phyloP scores from a whole-genome alignment of 176 grass and related monocot species.

The Chrysopogon serrulatus region DNA sequence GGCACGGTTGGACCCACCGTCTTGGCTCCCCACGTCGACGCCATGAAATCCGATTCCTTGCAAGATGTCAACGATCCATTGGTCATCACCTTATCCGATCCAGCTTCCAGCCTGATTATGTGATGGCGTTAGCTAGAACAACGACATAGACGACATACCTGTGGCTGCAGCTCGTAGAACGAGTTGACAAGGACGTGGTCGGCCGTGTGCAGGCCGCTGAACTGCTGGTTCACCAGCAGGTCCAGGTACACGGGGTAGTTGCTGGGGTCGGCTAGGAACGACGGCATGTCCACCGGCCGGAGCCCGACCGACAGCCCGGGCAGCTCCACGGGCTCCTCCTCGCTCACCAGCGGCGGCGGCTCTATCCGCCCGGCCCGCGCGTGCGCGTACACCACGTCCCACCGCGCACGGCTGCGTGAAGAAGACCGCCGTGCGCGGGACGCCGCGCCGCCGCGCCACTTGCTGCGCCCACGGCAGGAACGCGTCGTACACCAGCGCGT shows the following conservation, averaged over 20 bases:
- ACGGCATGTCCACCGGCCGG: constrained; percentile 38
- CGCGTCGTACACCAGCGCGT: constrained; percentile 55
- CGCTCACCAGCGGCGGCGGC: background rate
- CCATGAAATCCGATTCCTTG: constrained; percentile 14
- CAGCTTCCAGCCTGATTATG: too few relatives aligned
- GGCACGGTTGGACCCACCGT: constrained; percentile 29
- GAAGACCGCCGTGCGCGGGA: constrained; percentile 35
- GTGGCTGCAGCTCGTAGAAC: constrained; percentile 48
- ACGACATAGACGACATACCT: constrained; percentile 12
- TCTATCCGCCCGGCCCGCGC: constrained; percentile 11
- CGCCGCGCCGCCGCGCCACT: constrained; percentile 33
- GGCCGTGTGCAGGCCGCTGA: constrained; percentile 19
- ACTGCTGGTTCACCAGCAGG: constrained; percentile 57
- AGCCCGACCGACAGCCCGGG: constrained; percentile 33
- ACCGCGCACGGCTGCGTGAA: constrained; percentile 63
- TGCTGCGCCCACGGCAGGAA: constrained; percentile 50
- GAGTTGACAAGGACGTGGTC: constrained; percentile 69
- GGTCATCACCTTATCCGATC: background rate
- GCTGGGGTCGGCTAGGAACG: constrained; percentile 18
- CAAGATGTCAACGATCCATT: background rate
- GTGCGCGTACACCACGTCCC: constrained; percentile 46
- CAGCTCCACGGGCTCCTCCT: background rate
- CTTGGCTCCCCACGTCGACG: background rate
- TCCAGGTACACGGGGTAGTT: constrained; percentile 3
- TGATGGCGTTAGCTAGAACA: background rate